These are phyloP conservation scores for Aspergillus sojae DNA, from an alignment of 2,329 filamentous ascomycete genomes.

Conservation along the genomic window DNA sequence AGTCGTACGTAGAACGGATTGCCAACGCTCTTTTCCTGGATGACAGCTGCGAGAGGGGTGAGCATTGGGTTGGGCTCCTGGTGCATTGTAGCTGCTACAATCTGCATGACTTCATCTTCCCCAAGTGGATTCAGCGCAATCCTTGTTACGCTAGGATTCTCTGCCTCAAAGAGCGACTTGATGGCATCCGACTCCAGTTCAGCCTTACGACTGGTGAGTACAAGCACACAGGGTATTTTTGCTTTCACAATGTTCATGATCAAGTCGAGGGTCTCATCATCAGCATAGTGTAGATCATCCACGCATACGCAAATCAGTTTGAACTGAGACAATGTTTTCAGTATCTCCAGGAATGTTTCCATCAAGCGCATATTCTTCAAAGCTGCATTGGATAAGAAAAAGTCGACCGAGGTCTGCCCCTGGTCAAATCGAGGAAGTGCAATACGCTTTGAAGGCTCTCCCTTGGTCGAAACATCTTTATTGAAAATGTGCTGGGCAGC, in stretches of 20 bases:
- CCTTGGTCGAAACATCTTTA: conserved; percentile 33
- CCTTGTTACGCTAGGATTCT: conserved; percentile 64
- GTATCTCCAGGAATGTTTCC: conserved; percentile 84
- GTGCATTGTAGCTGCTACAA: conserved; percentile 80
- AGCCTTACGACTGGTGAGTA: conserved; percentile 74
- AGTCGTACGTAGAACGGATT: conserved; percentile 92
- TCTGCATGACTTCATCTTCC: conserved; percentile 79
- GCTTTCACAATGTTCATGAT: conserved; percentile 78
- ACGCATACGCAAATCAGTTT: conserved; percentile 87
- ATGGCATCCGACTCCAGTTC: conserved; percentile 58
- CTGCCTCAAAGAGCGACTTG: conserved; percentile 44
- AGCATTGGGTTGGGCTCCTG: conserved; percentile 70
- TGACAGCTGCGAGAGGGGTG: conserved; percentile 75
- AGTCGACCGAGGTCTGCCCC: conserved; percentile 40
- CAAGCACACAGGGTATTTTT: conserved; percentile 78
- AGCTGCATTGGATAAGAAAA: conserved; percentile 43
- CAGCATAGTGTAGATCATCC: conserved; percentile 89
- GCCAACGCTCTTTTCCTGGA: conserved; percentile 85
- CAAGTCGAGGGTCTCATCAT: conserved; percentile 82
- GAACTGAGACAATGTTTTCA: conserved; percentile 77
- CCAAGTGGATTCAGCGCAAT: conserved; percentile 73
- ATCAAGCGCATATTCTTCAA: conserved; percentile 69
- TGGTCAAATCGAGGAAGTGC: conserved; percentile 38
- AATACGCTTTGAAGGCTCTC: conserved; percentile 33
- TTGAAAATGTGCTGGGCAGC: conserved; percentile 31